Evolutionary conservation across 192 early-diverging fungal species (phyloP), one percentile per base, ranked within the genome.

Genomic region (Rhizoclosmatium sp.): DNA sequence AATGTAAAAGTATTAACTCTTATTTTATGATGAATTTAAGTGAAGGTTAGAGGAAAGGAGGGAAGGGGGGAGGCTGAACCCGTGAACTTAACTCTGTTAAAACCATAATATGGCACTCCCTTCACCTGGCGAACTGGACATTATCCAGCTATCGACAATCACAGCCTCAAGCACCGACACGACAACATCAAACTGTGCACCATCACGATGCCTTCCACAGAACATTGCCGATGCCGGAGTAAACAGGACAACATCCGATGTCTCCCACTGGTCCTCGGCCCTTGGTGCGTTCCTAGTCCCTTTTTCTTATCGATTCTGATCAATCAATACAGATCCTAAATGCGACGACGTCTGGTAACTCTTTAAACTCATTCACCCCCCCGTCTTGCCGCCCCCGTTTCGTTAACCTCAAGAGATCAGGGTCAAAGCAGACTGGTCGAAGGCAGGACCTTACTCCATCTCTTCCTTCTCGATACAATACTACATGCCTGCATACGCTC

Each of bases 401-500:
- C 56, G 56, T 58, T 58, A n/a, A 12, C 40, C 23, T 64, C 23
- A 0, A 16, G 21, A 39, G 21, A 64, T 42, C 48, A 71, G 70
- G 70, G 5, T 71, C 51, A 71, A 51, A 5, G 56, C 70, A 31
- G 70, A 71, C 51, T 71, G 70, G 70, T 56, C 49, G 16, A 31
- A 5, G 3, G 12, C 19, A 40, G 70, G 70, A 39, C 23, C 70
- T 9, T 71, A 71, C 51, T 39, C 16, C 7, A 21, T 71, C 21
- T 71, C 70, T 3, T 7, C 10, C 2, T 71, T 71, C 41, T 39
- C 21, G 51, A 71, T 71, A 3, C 48, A 71, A 47, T 71, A 71
- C 51, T 47, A 7, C 5, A 59, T 41, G 44, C 49, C 47, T 16
- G 49, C 47, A 10, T n/a, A 49, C 56, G 70, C 70, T 14, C 4